phyloP scores from a whole-genome alignment of 257 asterid species.

The Oldenlandia corymbosa region DNA sequence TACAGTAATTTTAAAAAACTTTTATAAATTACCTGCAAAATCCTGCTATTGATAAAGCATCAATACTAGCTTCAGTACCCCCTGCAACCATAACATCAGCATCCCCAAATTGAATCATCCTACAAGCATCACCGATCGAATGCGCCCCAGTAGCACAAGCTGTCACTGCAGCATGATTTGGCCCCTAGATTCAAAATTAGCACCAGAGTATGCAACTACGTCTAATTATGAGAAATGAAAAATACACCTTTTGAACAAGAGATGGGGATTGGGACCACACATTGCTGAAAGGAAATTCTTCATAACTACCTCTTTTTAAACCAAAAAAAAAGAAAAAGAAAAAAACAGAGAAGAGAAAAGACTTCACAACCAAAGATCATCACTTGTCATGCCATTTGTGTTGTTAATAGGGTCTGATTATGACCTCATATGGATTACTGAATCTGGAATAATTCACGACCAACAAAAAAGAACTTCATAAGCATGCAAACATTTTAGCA shows the following conservation, averaged over 20 bases:
- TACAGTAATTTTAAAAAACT: slow-evolving; percentile 8
- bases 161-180: slow-evolving; percentile 99
- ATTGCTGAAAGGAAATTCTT: neutral
- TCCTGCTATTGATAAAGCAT: slow-evolving; percentile 96
- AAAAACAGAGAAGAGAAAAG: neutral
- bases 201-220: slow-evolving; percentile 35
- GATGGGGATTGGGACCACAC: slow-evolving; percentile 1
- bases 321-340: too few relatives aligned
- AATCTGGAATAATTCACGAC: neutral
- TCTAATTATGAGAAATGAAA: slow-evolving; percentile 19
- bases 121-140: slow-evolving; percentile 87
- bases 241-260: slow-evolving; percentile 1
- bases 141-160: slow-evolving; percentile 99
- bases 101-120: slow-evolving; percentile 97
- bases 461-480: neutral
- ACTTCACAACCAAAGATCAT: neutral
- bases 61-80: slow-evolving; percentile 96
- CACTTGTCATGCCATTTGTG: neutral
- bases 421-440: neutral
- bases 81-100: slow-evolving; percentile 98
- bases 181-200: slow-evolving; percentile 86
- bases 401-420: neutral
- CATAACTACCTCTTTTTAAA: neutral
- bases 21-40: slow-evolving; percentile 87
- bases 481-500: neutral